Evolutionary conservation across 805 yeast genomes (phyloP).

Genomic region (Kazachstania psychrophila): DNA sequence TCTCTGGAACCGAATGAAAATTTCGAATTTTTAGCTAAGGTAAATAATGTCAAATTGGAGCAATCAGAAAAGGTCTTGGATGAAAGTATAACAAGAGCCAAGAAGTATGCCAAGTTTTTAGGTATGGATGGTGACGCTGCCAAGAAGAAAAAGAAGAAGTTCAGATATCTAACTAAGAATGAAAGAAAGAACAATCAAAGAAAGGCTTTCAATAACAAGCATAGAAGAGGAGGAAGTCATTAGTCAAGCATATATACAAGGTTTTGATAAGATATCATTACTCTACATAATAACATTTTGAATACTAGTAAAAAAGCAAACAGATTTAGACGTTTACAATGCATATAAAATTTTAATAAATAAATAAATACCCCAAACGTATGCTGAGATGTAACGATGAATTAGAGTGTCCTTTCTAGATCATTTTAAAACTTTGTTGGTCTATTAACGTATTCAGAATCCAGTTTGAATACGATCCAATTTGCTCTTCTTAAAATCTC

Average conservation of each 20-base stretch:
- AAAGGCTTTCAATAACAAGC: constrained; percentile 34
- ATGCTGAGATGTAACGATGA: too few species aligned
- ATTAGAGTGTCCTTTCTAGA: too few species aligned
- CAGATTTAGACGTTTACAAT: too few species aligned
- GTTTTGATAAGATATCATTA: too few species aligned
- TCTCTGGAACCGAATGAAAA: constrained; percentile 38
- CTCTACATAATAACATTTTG: too few species aligned
- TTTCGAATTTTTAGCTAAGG: constrained; percentile 53
- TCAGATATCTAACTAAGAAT: constrained; percentile 72
- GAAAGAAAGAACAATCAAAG: constrained; percentile 60
- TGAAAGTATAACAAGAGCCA: constrained; percentile 68
- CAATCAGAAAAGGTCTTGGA: constrained; percentile 62
- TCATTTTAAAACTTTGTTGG: constrained; percentile 1
- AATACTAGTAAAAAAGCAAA: too few species aligned
- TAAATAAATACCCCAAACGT: too few species aligned
- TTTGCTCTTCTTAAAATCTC: constrained; percentile 80
- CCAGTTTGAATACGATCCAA: constrained; percentile 82
- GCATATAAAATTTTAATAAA: too few species aligned
- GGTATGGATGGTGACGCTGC: constrained; percentile 39
- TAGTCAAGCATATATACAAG: not conserved
- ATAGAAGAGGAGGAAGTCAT: constrained; percentile 18
- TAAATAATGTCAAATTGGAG: constrained; percentile 62
- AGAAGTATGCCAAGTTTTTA: constrained; percentile 66
- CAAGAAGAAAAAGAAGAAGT: constrained; percentile 50
- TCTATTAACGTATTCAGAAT: constrained; percentile 48